Conservation (phyloP, 768 basidiomycete genomes). For the Phylloporus scabripes region DNA sequence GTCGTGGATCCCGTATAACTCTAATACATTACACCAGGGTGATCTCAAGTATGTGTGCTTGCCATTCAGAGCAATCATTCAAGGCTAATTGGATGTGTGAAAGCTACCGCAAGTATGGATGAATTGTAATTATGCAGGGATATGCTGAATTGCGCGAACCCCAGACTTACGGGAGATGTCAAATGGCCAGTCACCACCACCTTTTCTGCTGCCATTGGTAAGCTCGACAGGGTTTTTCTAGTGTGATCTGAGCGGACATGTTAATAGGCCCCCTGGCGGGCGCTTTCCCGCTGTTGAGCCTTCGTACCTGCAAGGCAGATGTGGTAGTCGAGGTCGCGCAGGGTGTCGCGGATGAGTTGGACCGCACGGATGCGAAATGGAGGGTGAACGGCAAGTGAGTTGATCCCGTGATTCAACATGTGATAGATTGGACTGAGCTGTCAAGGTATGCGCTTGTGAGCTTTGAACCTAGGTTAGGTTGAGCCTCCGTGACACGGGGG, state of each 20-base stretch:
- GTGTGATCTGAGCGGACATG: not conserved
- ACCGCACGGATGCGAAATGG: constrained; percentile 66
- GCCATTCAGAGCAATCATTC: not conserved
- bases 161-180: constrained; percentile 85
- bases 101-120: constrained; percentile 78
- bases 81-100: not conserved
- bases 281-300: constrained; percentile 72
- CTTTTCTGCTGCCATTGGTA: constrained; percentile 69
- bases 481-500: not conserved
- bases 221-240: constrained; percentile 7
- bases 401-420: not conserved
- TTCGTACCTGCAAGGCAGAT: constrained; percentile 95
- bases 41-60: constrained; percentile 76
- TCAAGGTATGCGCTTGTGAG: constrained; percentile 31
- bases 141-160: constrained; percentile 2
- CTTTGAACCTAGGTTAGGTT: constrained; percentile 19
- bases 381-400: constrained; percentile 70
- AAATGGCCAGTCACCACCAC: constrained; percentile 80
- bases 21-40: constrained; percentile 45
- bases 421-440: not conserved
- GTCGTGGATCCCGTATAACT: not conserved
- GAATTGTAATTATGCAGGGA: not conserved
- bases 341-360: constrained; percentile 63
- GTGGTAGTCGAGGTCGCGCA: constrained; percentile 76
- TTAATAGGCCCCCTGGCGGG: constrained; percentile 68